Base-by-base conservation (phyloP, 2,329 filamentous ascomycete species). In the Fusarium ramigenum region DNA sequence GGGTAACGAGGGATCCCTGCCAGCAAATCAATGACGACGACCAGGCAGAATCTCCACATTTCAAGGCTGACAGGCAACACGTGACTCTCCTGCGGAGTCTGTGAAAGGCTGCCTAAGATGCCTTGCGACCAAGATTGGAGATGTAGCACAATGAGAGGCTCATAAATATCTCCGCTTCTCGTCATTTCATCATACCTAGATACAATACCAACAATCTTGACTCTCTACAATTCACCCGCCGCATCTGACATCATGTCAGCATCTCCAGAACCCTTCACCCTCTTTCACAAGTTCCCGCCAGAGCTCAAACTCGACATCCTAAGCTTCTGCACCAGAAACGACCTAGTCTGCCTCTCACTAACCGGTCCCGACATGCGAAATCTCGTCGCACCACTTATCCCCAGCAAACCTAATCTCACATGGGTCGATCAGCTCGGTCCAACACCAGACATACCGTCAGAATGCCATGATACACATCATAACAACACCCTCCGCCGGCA, bases 301-400 rank as follows among this genome's bases (percentile, higher is more conserved):
- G 66, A 69, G 30, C 57, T 69, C 16, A 66, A 59, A 43, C 39
- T 69, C 4, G 46, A 64, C 3, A 30, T 69, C 4, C 21, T 69
- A 6, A 43, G 30, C 18, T 42, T 36, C 9, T 69, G 66, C 30
- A 9, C 28, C 12, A 28, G 25, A 39, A 69, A 59, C 9, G 66
- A 69, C 2, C 44, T 53, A 3, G 36, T 69, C n/a, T 69, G 66
- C 5, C 66, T 69, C 15, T 69, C 66, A 7, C 18, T 69, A 1
- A 65, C 65, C 1, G 11, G n/a, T 0, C 46, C 47, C 3, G 46
- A 39, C 0, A 23, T 69, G 10, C 36, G 32, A 3, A 5, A 25
- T 18, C 36, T 69, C 6, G 16, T 39, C 15, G 9, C 16, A 30
- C 65, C 66, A 14, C 36, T 59, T 0, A 39, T 69, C 9, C 37